Percentiles rank a stretch among this genome's conserved stretches.
Evolutionary conservation across 441 rosid species (phyloP).

Genomic region (Jatropha podagrica): DNA sequence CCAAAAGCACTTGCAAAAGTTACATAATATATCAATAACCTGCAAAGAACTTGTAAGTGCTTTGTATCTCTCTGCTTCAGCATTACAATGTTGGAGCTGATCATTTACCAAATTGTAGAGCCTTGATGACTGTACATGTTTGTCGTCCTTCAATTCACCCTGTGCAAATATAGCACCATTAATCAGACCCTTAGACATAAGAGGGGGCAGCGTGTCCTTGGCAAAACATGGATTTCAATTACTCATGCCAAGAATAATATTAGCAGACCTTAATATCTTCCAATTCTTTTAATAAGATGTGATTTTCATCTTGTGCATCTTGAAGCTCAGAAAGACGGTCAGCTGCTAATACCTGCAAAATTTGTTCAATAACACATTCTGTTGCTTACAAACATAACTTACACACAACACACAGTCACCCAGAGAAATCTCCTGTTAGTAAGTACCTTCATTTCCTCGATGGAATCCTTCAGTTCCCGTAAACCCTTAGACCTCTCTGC

Average conservation of each 20-base stretch:
- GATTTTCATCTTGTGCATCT: constrained; percentile 71
- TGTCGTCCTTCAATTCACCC: constrained; percentile 84
- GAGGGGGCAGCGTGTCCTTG: constrained; percentile 1
- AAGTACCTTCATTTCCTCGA: constrained; percentile 79
- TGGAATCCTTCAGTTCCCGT: constrained; percentile 73
- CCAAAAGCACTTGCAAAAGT: constrained; percentile 20
- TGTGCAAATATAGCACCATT: constrained; percentile 33
- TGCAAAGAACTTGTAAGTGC: constrained; percentile 58
- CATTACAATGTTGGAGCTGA: constrained; percentile 80
- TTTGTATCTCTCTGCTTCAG: constrained; percentile 69
- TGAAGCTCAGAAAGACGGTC: constrained; percentile 84
- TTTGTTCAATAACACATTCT: constrained; percentile 32
- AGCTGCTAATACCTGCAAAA: constrained; percentile 67
- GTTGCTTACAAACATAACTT: neutral
- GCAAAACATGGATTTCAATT: constrained; percentile 18
- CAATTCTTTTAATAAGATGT: constrained; percentile 62
- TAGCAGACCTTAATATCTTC: constrained; percentile 72
- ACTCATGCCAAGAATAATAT: constrained; percentile 18
- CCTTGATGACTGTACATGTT: constrained; percentile 67
- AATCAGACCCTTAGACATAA: constrained; percentile 24
- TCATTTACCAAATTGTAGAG: constrained; percentile 68
- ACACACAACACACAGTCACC: neutral
- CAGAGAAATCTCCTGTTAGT: constrained; percentile 15
- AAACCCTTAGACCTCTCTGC: constrained; percentile 62
- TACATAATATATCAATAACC: constrained; percentile 46